Evolutionary conservation across 768 basidiomycete genomes (phyloP).

Genomic region (Agaricus bisporus): DNA sequence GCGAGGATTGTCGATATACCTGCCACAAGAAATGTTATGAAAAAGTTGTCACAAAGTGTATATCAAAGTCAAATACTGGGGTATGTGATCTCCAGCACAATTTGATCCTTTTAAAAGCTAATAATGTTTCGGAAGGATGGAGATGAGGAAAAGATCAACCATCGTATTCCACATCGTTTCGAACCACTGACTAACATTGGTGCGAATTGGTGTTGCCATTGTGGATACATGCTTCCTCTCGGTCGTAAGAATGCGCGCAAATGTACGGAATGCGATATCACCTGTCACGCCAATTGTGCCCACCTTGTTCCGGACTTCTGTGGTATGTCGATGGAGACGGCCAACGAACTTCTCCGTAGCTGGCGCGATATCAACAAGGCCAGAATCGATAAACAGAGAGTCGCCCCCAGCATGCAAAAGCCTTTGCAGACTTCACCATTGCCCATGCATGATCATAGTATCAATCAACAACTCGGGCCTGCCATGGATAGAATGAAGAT

Average conservation of each 20-base stretch:
- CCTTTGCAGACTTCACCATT: constrained; percentile 3
- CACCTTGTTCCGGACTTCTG: constrained; percentile 99
- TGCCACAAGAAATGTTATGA: constrained; percentile 99
- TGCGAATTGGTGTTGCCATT: constrained; percentile 99
- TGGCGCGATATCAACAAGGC: constrained; percentile 88
- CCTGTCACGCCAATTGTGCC: constrained; percentile 95
- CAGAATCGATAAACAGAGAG: constrained; percentile 9
- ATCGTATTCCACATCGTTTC: constrained; percentile 98
- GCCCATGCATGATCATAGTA: background rate
- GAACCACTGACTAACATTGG: constrained; percentile 95
- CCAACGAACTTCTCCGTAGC: constrained; percentile 86
- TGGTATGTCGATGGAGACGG: constrained; percentile 99
- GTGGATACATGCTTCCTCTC: constrained; percentile 95
- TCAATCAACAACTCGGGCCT: background rate
- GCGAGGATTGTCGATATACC: constrained; percentile 97
- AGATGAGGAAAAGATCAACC: constrained; percentile 98
- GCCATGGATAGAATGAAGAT: constrained; percentile 44
- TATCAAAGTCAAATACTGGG: constrained; percentile 92
- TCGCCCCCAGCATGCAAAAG: background rate
- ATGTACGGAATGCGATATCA: constrained; percentile 94
- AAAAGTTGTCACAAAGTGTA: constrained; percentile 99
- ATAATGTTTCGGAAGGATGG: constrained; percentile 54
- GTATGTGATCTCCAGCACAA: constrained; percentile 40
- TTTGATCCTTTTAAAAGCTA: background rate
- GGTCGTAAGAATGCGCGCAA: constrained; percentile 95